A percentile compares a stretch with the other conserved stretches of the same genome.
phyloP scores from a whole-genome alignment of 2,329 filamentous ascomycete species.

The Madurella fahalii region DNA sequence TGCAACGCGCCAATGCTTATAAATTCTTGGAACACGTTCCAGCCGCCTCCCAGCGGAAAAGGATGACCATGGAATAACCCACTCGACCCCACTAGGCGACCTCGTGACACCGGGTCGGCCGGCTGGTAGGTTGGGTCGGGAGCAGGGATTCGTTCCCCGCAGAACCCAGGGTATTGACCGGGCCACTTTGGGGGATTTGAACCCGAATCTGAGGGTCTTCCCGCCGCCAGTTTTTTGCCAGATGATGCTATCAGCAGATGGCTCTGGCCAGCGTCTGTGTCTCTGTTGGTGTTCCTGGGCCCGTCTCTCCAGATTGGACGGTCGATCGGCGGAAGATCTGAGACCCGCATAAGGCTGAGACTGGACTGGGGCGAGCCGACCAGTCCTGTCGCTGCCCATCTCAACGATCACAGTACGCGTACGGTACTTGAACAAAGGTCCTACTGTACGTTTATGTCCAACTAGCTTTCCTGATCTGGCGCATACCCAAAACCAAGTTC shows the following conservation, averaged over 20 bases:
- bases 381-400: too few species aligned
- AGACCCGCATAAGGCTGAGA: not conserved
- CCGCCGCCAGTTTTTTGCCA: not conserved
- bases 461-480: conserved; percentile 15
- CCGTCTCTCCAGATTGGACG: not conserved
- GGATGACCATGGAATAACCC: not conserved
- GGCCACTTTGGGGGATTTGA: not conserved
- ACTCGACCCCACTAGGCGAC: not conserved
- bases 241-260: not conserved
- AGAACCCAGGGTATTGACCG: not conserved
- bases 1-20: not conserved
- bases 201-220: not conserved
- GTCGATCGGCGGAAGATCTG: not conserved
- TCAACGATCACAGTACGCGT: not conserved
- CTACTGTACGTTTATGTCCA: too few species aligned
- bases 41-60: not conserved
- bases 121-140: not conserved
- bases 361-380: not conserved
- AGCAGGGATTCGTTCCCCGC: not conserved
- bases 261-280: not conserved
- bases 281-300: not conserved
- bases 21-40: not conserved
- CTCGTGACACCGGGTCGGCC: not conserved
- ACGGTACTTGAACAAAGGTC: not conserved
- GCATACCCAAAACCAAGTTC: conserved; percentile 68